phyloP scores from a whole-genome alignment of 2,329 filamentous ascomycete genomes.

The Cercospora berteroae region DNA sequence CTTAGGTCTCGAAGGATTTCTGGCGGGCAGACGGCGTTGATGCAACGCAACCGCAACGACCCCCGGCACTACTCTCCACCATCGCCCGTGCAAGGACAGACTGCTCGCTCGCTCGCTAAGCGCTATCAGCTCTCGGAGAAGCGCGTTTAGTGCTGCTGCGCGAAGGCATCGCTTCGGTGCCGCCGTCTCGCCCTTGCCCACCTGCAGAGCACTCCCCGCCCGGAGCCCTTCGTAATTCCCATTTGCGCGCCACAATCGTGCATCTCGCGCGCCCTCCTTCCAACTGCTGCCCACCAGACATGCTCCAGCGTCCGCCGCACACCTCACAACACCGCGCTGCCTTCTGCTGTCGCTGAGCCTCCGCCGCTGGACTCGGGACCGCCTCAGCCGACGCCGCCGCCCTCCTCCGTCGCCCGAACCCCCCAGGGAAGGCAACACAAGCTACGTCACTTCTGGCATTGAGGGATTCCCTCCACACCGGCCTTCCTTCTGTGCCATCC shows the following conservation, averaged over 20 bases:
- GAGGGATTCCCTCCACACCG: neutral
- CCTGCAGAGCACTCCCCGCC: neutral
- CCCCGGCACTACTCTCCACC: neutral
- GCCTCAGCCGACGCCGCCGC: neutral
- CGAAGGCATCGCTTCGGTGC: conserved; percentile 4
- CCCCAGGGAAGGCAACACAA: neutral
- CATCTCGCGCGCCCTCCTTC: neutral
- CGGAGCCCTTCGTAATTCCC: neutral
- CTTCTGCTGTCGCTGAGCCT: neutral
- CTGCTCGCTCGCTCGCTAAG: neutral
- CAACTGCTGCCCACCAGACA: neutral
- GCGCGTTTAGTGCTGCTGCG: neutral
- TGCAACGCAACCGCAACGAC: neutral
- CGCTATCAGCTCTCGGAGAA: neutral
- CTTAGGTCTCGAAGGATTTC: conserved; percentile 5
- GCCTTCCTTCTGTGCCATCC: neutral
- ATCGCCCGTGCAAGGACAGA: neutral
- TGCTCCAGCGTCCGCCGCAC: neutral
- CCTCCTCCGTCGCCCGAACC: neutral
- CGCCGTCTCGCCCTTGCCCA: neutral
- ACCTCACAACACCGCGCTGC: neutral
- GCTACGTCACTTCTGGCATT: conserved; percentile 12
- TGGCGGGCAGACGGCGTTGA: neutral
- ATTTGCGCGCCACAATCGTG: conserved; percentile 1
- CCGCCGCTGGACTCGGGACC: neutral